phyloP scores from a whole-genome alignment of 1,139 yeast genomes.

The Zhuliangozyma blackwelliae region DNA sequence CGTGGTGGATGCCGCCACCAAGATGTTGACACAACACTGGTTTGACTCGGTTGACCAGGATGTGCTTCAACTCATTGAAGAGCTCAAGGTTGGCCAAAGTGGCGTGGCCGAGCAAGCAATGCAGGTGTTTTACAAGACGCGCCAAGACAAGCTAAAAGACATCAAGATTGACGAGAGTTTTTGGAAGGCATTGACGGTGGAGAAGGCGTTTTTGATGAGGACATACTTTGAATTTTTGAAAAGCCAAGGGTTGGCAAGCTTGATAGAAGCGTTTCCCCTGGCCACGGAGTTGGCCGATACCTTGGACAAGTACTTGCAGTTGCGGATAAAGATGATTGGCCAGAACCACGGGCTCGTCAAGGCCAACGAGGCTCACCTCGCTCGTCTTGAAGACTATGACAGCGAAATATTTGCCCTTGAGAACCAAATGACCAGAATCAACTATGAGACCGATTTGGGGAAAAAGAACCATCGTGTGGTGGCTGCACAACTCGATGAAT shows the following conservation, averaged over 20 bases:
- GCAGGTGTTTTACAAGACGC: slow-evolving; percentile 53
- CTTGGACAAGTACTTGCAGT: slow-evolving; percentile 48
- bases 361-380: slow-evolving; percentile 15
- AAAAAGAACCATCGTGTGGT: background rate
- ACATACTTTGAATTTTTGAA: slow-evolving; percentile 64
- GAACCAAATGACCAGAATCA: slow-evolving; percentile 9
- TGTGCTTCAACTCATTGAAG: slow-evolving; percentile 64
- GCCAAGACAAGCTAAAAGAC: slow-evolving; percentile 58
- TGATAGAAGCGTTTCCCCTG: slow-evolving; percentile 77
- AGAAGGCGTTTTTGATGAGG: slow-evolving; percentile 68
- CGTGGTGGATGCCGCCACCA: slow-evolving; percentile 69
- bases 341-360: slow-evolving; percentile 24
- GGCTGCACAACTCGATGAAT: slow-evolving; percentile 1
- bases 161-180: slow-evolving; percentile 55
- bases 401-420: slow-evolving; percentile 10
- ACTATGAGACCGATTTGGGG: slow-evolving; percentile 8
- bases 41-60: slow-evolving; percentile 65
- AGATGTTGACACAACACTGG: slow-evolving; percentile 73
- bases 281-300: slow-evolving; percentile 65
- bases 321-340: slow-evolving; percentile 34
- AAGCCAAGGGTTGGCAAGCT: slow-evolving; percentile 47
- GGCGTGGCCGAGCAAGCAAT: slow-evolving; percentile 66
- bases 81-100: slow-evolving; percentile 60
- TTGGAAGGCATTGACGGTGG: slow-evolving; percentile 73
- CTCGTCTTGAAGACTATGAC: slow-evolving; percentile 7